A percentile compares a stretch with the other conserved stretches of the same genome.
These are phyloP conservation scores for Astrocystis sublimbata DNA, from an alignment of 495 filamentous ascomycete genomes.

Conservation along the genomic window DNA sequence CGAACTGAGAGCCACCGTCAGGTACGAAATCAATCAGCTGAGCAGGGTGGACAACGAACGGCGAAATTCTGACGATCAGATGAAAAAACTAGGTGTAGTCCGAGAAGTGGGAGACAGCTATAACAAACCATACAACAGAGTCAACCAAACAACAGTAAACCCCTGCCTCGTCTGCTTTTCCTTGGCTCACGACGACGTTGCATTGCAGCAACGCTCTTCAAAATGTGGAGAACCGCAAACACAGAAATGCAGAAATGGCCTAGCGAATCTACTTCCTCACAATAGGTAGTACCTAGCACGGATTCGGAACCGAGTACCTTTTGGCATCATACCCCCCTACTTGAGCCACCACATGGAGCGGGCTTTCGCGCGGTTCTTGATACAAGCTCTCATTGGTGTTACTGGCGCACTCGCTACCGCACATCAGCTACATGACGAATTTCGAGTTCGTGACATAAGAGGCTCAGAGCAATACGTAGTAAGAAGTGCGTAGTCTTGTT, in stretches of 20 bases:
- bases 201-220: slow-evolving; percentile 11
- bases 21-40: slow-evolving; percentile 12
- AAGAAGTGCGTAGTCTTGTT: too few relatives aligned
- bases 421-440: background rate
- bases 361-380: too few relatives aligned
- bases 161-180: background rate
- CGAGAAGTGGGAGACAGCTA: background rate
- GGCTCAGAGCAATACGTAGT: background rate
- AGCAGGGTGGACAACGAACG: slow-evolving; percentile 4
- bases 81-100: slow-evolving; percentile 4
- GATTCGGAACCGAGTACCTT: too few relatives aligned
- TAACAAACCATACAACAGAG: background rate
- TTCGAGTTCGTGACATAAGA: slow-evolving; percentile 13
- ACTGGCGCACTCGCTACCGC: slow-evolving; percentile 3
- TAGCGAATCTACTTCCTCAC: slow-evolving; percentile 7
- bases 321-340: too few relatives aligned
- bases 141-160: slow-evolving; percentile 1
- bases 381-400: too few relatives aligned
- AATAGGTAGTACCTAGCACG: too few relatives aligned
- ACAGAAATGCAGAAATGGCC: slow-evolving; percentile 3
- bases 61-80: slow-evolving; percentile 5
- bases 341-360: too few relatives aligned
- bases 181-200: background rate
- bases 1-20: background rate
- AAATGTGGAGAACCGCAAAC: slow-evolving; percentile 11